Conservation (phyloP, 139 green algal species). For the Pseudopediastrum boryanum region DNA sequence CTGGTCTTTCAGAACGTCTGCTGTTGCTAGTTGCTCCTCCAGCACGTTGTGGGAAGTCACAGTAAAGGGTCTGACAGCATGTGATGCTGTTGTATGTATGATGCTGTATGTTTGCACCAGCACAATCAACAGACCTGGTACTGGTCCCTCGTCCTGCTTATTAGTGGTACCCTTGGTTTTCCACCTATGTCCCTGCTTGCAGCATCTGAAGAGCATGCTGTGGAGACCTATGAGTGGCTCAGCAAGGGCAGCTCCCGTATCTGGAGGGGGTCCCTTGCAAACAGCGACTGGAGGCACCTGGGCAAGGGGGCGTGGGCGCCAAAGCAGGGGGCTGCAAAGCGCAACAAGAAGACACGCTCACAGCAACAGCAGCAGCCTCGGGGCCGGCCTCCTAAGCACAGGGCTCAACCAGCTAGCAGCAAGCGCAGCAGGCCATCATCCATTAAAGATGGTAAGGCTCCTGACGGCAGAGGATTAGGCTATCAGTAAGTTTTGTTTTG, state of each 20-base stretch:
- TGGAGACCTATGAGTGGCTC: slow-evolving; percentile 65
- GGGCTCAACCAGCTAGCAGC: background rate
- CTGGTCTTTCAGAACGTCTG: no score
- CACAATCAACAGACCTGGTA: no score
- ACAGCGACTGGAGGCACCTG: slow-evolving; percentile 52
- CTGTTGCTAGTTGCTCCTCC: no score
- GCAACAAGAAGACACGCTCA: background rate
- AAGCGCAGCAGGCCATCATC: background rate
- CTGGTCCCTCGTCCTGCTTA: no score
- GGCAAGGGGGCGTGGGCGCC: slow-evolving; percentile 58
- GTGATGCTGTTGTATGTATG: no score
- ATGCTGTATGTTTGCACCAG: no score
- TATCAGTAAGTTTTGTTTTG: no score
- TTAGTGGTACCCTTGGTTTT: no score
- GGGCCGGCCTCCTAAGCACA: background rate
- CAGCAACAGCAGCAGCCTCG: slow-evolving; percentile 2
- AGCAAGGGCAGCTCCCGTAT: slow-evolving; percentile 52
- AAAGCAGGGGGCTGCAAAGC: background rate
- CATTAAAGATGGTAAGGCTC: slow-evolving; percentile 6
- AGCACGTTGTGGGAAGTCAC: no score
- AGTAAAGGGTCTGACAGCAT: no score
- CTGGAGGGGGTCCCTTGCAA: slow-evolving; percentile 55
- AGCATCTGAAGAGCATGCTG: no score
- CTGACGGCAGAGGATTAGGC: slow-evolving; percentile 10
- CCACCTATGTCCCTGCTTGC: no score